Base-by-base conservation (phyloP, 2,329 filamentous ascomycete genomes). In the Arthrinium puccinioides region DNA sequence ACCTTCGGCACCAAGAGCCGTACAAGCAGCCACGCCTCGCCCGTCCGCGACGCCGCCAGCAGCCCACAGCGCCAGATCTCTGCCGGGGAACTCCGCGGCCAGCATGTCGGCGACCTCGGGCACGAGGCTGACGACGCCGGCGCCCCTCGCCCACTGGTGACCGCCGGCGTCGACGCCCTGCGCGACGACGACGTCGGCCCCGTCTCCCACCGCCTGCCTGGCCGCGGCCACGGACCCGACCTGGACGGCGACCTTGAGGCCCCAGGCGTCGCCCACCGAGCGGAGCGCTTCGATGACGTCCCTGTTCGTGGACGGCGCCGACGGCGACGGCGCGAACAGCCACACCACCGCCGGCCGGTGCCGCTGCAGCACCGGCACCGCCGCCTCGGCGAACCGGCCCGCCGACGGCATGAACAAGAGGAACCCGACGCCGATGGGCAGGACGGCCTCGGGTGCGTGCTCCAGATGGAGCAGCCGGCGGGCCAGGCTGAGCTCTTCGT, bases 351-450 rank as follows among this genome's bases (percentile, higher is more conserved):
- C 70, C 2, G 79, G 78, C 0, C 57, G 58, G 53, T 78, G 70
- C 42, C 63, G 59, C 18, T 52, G 51, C 14, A 85, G 60, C 10
- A 82, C 45, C 2, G 70, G 69, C 3, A 76, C 52, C 2, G 64
- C 62, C n/a, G 63, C 67, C 38, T 55, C 42, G 19, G 47, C 41
- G 20, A 62, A 61, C 18, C 59, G 54, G 36, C 69, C 42, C 18
- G 47, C 41, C 18, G 62, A 61, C 16, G 59, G 54, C 36, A 69
- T 57, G 39, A 74, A 76, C 31, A 76, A 72, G 37, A 84, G 67
- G 56, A 84, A 79, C 38, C 79, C 81, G 4, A 82, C 63, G 41
- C 72, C 76, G 25, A 84, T 58, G 25, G 72, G 72, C 1, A 76
- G 44, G 3, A 37, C 44, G 18, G 29, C 31, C 5, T 33, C 8